Percentiles rank a stretch among this genome's conserved stretches.
Evolutionary conservation across 352 stramenopile species (phyloP).

Genomic region (Aphanomyces cochlioides): DNA sequence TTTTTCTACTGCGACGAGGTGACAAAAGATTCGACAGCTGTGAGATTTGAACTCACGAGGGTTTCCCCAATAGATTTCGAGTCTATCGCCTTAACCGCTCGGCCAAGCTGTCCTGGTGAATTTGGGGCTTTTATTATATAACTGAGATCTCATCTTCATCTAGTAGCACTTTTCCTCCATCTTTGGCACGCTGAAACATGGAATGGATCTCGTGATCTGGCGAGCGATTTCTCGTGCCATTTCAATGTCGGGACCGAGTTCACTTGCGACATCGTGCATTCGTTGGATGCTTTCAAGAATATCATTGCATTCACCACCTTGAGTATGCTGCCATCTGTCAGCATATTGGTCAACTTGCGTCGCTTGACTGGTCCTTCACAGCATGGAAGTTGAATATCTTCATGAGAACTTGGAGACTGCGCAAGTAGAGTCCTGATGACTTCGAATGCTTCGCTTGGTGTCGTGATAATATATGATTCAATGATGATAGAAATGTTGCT

Average conservation of each 20-base stretch:
- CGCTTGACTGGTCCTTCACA: conserved; percentile 40
- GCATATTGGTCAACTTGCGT: conserved; percentile 35
- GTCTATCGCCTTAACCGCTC: too few species aligned
- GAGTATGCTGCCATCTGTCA: too few species aligned
- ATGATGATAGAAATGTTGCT: conserved; percentile 33
- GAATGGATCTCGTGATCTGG: background rate
- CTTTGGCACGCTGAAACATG: background rate
- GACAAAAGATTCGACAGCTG: too few species aligned
- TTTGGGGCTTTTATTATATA: too few species aligned
- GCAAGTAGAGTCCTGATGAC: conserved; percentile 40
- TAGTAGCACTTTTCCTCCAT: too few species aligned
- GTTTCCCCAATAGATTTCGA: too few species aligned
- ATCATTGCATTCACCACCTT: conserved; percentile 30
- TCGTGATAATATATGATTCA: conserved; percentile 30
- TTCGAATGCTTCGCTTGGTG: conserved; percentile 35
- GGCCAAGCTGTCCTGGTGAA: too few species aligned
- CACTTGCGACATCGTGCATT: conserved; percentile 42
- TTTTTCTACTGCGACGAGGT: too few species aligned
- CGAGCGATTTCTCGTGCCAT: conserved; percentile 32
- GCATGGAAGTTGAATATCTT: conserved; percentile 37
- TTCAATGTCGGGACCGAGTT: conserved; percentile 40
- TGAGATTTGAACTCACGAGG: too few species aligned
- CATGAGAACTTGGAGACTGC: conserved; percentile 33
- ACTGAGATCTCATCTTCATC: too few species aligned
- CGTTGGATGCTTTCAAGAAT: conserved; percentile 37